phyloP scores from a whole-genome alignment of 169 alveolate species.

The Theileria equi region DNA sequence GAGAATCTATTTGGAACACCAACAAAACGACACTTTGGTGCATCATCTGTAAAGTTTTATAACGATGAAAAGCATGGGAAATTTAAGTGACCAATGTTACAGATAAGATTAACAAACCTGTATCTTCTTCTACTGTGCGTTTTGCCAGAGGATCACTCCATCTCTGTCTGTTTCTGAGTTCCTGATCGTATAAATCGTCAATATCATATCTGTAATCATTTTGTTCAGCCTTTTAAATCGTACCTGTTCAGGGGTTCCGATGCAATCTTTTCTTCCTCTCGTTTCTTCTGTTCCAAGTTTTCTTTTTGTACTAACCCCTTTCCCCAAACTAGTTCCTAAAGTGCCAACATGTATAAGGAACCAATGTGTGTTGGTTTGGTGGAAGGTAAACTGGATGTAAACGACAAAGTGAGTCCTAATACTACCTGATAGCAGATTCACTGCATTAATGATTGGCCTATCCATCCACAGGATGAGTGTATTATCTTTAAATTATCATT shows the following conservation, averaged over 20 bases:
- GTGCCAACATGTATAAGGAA: too few relatives aligned
- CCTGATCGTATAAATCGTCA: constrained; percentile 49
- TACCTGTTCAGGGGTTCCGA: constrained; percentile 36
- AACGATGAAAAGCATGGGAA: neutral
- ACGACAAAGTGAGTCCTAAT: too few relatives aligned
- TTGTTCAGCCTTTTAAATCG: neutral
- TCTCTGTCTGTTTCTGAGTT: constrained; percentile 20
- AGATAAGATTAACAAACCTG: neutral
- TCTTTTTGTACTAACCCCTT: constrained; percentile 59
- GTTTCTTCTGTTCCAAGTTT: constrained; percentile 25
- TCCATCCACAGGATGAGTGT: too few relatives aligned
- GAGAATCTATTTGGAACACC: constrained; percentile 86
- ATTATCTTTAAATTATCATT: too few relatives aligned
- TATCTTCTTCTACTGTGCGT: neutral
- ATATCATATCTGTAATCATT: constrained; percentile 26
- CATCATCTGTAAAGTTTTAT: neutral
- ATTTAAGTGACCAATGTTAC: neutral
- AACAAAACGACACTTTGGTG: constrained; percentile 83
- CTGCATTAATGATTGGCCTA: too few relatives aligned
- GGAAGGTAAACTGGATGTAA: too few relatives aligned
- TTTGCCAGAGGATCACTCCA: constrained; percentile 54
- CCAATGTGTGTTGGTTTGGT: too few relatives aligned
- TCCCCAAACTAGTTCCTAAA: constrained; percentile 58
- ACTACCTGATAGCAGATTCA: too few relatives aligned
- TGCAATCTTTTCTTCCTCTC: constrained; percentile 25